Evolutionary conservation across 1,139 yeast genomes (phyloP), one percentile per base, ranked within the genome.

Genomic region (Eremothecium coryli): DNA sequence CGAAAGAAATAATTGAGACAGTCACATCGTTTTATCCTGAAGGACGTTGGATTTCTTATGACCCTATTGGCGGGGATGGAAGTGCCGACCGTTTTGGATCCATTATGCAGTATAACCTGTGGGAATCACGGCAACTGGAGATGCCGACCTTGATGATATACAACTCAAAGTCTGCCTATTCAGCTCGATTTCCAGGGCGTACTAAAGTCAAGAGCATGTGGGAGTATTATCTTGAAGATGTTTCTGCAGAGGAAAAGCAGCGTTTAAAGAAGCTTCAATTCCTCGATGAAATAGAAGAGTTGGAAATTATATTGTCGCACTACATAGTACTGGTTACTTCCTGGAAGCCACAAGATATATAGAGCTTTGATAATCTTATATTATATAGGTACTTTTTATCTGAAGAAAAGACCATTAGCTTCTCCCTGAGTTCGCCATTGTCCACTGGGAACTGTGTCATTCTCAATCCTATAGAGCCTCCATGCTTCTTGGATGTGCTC

Each of bases 401-500:
- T 61, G 48, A 81, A 82, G 65, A 79, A 56, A 50, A 67, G 54
- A 0, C 93, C 90, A 47, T 76, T 79, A 3, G 76, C 73, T 30
- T 71, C 82, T 1, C 93, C 93, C 50, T 79, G 84, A n/a, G 68
- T 58, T 40, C 86, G 64, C 84, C 88, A 80, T 14, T 75, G 73
- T 9, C 69, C 68, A 15, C 73, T 65, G 2, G 79, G 73, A 2
- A 81, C 73, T n/a, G 71, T 65, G 11, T 81, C 76, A 36, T 70
- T 73, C 48, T 85, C 94, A 29, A 67, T 44, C 43, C 73, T 72
- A 48, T 76, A 79, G 35, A 82, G 55, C 43, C 94, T 64, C 86
- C 93, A 82, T 1, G 96, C 96, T 50, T 85, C 95, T 30, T 93
- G 63, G 26, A 88, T 68, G 53, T 88, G 94, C 44, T 82, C 86